A percentile compares a stretch with the other conserved stretches of the same genome.
These are phyloP conservation scores for Massariosphaeria phaeospora DNA, from an alignment of 495 filamentous ascomycete species.

Conservation along the genomic window DNA sequence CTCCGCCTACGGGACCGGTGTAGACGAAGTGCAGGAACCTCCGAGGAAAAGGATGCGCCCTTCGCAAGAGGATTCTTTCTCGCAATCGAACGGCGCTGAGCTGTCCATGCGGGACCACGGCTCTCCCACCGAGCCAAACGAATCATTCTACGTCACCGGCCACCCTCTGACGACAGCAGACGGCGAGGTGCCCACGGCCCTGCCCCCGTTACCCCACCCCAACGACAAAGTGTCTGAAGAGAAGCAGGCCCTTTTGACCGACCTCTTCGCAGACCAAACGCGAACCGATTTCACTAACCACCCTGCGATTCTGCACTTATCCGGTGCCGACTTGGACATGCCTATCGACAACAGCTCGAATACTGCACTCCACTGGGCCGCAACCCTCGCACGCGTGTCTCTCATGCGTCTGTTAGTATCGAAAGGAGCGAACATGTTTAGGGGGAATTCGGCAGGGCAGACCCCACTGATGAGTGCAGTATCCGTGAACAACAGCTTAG, in stretches of 20 bases:
- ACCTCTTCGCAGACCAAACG: slow-evolving; percentile 73
- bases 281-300: slow-evolving; percentile 61
- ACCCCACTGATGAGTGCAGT: slow-evolving; percentile 86
- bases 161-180: slow-evolving; percentile 50
- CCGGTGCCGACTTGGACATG: slow-evolving; percentile 78
- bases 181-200: slow-evolving; percentile 50
- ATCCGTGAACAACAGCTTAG: slow-evolving; percentile 83
- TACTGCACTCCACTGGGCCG: slow-evolving; percentile 95
- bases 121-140: slow-evolving; percentile 81
- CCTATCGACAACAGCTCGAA: slow-evolving; percentile 83
- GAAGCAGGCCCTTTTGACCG: slow-evolving; percentile 75
- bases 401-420: slow-evolving; percentile 73
- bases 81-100: slow-evolving; percentile 39
- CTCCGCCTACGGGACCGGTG: slow-evolving; percentile 49
- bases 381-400: slow-evolving; percentile 79
- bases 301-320: slow-evolving; percentile 62
- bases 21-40: slow-evolving; percentile 55
- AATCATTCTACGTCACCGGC: slow-evolving; percentile 69
- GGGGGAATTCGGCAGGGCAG: slow-evolving; percentile 82
- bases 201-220: slow-evolving; percentile 66
- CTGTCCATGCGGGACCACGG: slow-evolving; percentile 51
- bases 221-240: slow-evolving; percentile 60
- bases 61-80: slow-evolving; percentile 45
- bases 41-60: slow-evolving; percentile 74
- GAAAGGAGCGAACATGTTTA: slow-evolving; percentile 76